Conservation (phyloP, 306 rosid genomes). For the Rosa persica region DNA sequence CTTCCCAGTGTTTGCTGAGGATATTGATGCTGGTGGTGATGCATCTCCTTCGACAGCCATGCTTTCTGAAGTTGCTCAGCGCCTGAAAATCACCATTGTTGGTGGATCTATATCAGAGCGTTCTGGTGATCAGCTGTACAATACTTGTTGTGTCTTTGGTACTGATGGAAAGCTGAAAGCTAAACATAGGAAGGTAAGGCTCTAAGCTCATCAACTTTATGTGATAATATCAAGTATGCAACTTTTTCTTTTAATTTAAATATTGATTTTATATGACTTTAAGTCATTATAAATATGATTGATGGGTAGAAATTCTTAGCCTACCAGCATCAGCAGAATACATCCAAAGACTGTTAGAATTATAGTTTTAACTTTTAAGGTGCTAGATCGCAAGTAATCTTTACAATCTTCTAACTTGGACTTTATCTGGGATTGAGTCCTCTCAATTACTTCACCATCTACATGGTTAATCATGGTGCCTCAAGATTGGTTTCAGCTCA, state of each 20-base stretch:
- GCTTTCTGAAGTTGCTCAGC: constrained; percentile 72
- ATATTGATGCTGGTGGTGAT: constrained; percentile 76
- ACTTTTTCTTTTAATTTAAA: neutral
- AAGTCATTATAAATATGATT: neutral
- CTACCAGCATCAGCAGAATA: neutral
- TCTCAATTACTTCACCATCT: neutral
- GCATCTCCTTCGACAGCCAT: constrained; percentile 94
- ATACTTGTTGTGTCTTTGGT: constrained; percentile 84
- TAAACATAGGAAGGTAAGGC: constrained; percentile 80
- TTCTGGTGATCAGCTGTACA: constrained; percentile 65
- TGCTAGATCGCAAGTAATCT: neutral
- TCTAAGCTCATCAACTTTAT: neutral
- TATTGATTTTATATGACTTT: neutral
- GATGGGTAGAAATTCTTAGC: neutral
- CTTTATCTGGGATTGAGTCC: neutral
- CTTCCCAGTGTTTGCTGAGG: constrained; percentile 86
- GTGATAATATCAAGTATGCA: neutral
- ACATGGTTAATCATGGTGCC: neutral
- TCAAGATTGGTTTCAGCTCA: neutral
- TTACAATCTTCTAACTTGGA: neutral
- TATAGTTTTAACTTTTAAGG: neutral
- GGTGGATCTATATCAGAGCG: constrained; percentile 95
- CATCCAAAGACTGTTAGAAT: neutral
- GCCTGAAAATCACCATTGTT: constrained; percentile 73
- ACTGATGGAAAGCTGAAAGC: constrained; percentile 73